A percentile compares a stretch with the other conserved stretches of the same genome.
phyloP scores from a whole-genome alignment of 768 basidiomycete genomes.

The Suillus americanus region DNA sequence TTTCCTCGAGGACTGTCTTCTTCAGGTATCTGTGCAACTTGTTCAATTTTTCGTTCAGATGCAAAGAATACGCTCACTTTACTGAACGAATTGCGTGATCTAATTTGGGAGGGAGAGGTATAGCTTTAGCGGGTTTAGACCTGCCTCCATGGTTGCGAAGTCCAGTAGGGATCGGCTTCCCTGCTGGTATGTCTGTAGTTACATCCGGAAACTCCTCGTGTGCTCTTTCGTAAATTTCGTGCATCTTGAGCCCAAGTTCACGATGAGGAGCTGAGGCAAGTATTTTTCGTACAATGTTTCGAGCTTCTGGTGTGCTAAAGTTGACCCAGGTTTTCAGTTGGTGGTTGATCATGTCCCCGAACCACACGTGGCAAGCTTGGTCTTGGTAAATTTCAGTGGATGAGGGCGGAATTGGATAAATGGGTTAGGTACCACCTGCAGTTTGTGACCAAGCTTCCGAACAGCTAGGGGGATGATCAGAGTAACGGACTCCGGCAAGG shows the following conservation, averaged over 20 bases:
- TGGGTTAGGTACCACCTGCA: background rate
- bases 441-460: background rate
- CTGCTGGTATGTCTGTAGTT: slow-evolving; percentile 1
- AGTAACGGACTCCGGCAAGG: background rate
- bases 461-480: background rate
- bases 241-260: slow-evolving; percentile 12
- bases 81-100: slow-evolving; percentile 20
- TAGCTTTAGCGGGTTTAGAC: background rate
- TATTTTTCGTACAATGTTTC: slow-evolving; percentile 10
- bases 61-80: slow-evolving; percentile 5
- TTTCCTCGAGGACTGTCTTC: slow-evolving; percentile 20
- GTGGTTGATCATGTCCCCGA: background rate
- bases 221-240: slow-evolving; percentile 17
- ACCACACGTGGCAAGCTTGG: background rate
- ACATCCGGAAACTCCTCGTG: slow-evolving; percentile 10
- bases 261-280: slow-evolving; percentile 7
- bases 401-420: background rate
- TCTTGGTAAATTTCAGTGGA: background rate
- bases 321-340: slow-evolving; percentile 7
- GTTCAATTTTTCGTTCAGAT: background rate
- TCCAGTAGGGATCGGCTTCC: background rate
- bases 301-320: slow-evolving; percentile 8
- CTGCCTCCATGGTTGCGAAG: slow-evolving; percentile 3
- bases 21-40: slow-evolving; percentile 22
- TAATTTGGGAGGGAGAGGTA: slow-evolving; percentile 12